A percentile compares a stretch with the other conserved stretches of the same genome.
phyloP scores from a whole-genome alignment of 352 stramenopile genomes.

The Pythium apleroticum region DNA sequence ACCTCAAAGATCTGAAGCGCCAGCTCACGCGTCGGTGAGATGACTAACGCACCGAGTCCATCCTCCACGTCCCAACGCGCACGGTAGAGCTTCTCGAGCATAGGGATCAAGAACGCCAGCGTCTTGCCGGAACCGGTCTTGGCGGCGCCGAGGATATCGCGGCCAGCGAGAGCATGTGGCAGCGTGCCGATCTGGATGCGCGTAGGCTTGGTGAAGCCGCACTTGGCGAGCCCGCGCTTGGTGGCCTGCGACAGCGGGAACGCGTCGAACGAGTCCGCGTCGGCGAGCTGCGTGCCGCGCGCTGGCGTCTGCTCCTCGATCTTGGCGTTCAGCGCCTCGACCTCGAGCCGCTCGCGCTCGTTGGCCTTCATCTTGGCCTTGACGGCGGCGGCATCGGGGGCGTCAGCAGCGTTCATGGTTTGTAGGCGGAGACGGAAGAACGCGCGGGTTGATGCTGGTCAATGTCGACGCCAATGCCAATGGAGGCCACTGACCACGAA shows the following conservation, averaged over 20 bases:
- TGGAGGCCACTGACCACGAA: slow-evolving; percentile 1
- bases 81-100: slow-evolving; percentile 90
- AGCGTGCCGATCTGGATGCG: slow-evolving; percentile 89
- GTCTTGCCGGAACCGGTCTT: slow-evolving; percentile 96
- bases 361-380: slow-evolving; percentile 66
- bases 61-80: slow-evolving; percentile 89
- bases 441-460: background rate
- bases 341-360: slow-evolving; percentile 68
- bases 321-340: slow-evolving; percentile 58
- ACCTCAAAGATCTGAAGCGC: slow-evolving; percentile 99
- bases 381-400: slow-evolving; percentile 18
- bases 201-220: slow-evolving; percentile 85
- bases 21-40: slow-evolving; percentile 98
- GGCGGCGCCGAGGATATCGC: slow-evolving; percentile 91
- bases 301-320: slow-evolving; percentile 76
- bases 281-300: slow-evolving; percentile 73
- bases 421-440: too few species aligned
- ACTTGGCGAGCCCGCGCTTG: slow-evolving; percentile 64
- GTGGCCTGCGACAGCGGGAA: slow-evolving; percentile 86
- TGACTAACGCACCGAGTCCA: slow-evolving; percentile 95
- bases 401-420: slow-evolving; percentile 12
- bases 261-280: slow-evolving; percentile 76
- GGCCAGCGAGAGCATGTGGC: slow-evolving; percentile 84
- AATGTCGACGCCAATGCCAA: background rate
- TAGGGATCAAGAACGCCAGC: slow-evolving; percentile 88